Evolutionary conservation across 768 basidiomycete species (phyloP).

Genomic region (Daedalea quercina): DNA sequence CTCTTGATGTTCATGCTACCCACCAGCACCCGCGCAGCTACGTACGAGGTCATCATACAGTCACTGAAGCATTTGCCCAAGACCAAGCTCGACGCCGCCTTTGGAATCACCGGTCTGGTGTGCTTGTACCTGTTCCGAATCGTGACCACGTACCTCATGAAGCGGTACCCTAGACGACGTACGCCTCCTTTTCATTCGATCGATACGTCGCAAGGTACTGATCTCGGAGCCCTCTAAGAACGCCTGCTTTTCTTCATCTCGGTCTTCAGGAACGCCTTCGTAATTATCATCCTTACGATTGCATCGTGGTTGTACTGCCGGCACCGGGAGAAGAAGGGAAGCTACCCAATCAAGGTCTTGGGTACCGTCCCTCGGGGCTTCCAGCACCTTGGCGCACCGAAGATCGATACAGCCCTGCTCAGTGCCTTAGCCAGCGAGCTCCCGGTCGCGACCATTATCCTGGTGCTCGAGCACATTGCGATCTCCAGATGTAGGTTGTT

Average conservation of each 20-base stretch:
- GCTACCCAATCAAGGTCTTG: slow-evolving; percentile 81
- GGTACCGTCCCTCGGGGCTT: slow-evolving; percentile 81
- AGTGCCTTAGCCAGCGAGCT: slow-evolving; percentile 66
- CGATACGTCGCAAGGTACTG: neutral
- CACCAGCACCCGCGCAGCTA: slow-evolving; percentile 72
- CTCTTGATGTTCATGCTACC: neutral
- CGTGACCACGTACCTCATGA: slow-evolving; percentile 40
- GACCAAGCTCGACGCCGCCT: slow-evolving; percentile 79
- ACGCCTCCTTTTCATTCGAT: slow-evolving; percentile 12
- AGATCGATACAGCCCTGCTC: slow-evolving; percentile 46
- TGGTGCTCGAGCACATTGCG: slow-evolving; percentile 92
- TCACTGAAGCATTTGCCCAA: slow-evolving; percentile 76
- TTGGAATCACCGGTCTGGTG: slow-evolving; percentile 73
- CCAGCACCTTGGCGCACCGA: slow-evolving; percentile 46
- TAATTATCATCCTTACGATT: slow-evolving; percentile 80
- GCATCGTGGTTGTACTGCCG: slow-evolving; percentile 83
- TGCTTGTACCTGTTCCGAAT: slow-evolving; percentile 65
- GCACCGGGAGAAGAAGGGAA: slow-evolving; percentile 46
- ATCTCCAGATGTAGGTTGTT: slow-evolving; percentile 78
- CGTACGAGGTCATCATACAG: slow-evolving; percentile 88
- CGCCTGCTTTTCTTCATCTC: slow-evolving; percentile 73
- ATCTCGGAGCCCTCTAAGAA: slow-evolving; percentile 31
- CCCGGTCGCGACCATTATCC: slow-evolving; percentile 81
- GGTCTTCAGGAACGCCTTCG: slow-evolving; percentile 79
- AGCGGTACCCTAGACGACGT: slow-evolving; percentile 60